phyloP scores from a whole-genome alignment of 805 yeast species.

The Yamadazyma tumulicola region DNA sequence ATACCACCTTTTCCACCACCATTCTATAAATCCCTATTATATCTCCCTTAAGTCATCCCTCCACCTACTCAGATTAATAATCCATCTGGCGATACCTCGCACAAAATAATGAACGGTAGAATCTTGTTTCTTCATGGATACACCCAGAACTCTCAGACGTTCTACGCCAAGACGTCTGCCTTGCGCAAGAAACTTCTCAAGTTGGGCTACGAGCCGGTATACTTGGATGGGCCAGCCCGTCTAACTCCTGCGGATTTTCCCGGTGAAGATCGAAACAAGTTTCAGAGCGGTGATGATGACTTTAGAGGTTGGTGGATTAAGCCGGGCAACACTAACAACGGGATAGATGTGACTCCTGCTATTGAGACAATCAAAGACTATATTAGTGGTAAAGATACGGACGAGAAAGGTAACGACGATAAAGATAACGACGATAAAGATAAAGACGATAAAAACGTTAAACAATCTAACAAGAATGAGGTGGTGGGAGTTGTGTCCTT shows the following conservation, averaged over 20 bases:
- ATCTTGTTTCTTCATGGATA: slow-evolving; percentile 90
- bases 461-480: too few species aligned
- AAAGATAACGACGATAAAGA: slow-evolving; percentile 13
- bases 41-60: too few species aligned
- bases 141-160: slow-evolving; percentile 77
- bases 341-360: slow-evolving; percentile 47
- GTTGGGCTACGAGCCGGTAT: slow-evolving; percentile 66
- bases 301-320: slow-evolving; percentile 78
- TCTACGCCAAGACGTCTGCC: slow-evolving; percentile 87
- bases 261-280: slow-evolving; percentile 55
- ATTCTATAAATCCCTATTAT: too few species aligned
- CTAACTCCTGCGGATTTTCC: slow-evolving; percentile 73
- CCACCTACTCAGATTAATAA: too few species aligned
- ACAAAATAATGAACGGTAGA: too few species aligned
- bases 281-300: slow-evolving; percentile 28
- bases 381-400: slow-evolving; percentile 48
- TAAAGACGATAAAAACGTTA: too few species aligned
- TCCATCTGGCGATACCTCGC: too few species aligned
- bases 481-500: slow-evolving; percentile 88
- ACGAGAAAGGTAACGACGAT: slow-evolving; percentile 17
- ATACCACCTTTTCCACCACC: too few species aligned
- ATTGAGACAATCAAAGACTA: slow-evolving; percentile 46
- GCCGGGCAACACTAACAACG: slow-evolving; percentile 39
- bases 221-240: slow-evolving; percentile 73
- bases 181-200: slow-evolving; percentile 71